These are phyloP conservation scores for Mycena galopus DNA, from an alignment of 768 basidiomycete genomes.

Conservation along the genomic window DNA sequence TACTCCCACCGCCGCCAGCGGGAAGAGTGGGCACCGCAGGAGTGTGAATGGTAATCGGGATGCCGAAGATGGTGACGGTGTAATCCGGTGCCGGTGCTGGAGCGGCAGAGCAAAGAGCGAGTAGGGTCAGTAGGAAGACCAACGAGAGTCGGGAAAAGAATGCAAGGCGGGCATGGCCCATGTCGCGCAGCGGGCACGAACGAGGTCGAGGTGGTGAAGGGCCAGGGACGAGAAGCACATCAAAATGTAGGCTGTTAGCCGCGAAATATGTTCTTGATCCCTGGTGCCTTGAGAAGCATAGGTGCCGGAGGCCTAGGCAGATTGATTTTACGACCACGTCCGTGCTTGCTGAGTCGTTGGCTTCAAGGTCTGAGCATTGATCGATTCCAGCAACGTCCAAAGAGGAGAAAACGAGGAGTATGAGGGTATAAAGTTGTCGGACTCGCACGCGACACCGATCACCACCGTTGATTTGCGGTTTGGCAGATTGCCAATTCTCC, in stretches of 20 bases:
- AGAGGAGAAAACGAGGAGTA: too few relatives aligned
- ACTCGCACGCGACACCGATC: too few relatives aligned
- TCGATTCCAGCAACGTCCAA: too few relatives aligned
- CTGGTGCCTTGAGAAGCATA: too few relatives aligned
- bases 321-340: too few relatives aligned
- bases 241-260: neutral
- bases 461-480: too few relatives aligned
- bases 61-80: neutral
- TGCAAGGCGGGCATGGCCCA: constrained; percentile 32
- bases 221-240: neutral
- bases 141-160: constrained; percentile 32
- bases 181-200: constrained; percentile 8
- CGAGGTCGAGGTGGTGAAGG: neutral
- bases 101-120: constrained; percentile 22
- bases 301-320: too few relatives aligned
- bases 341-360: too few relatives aligned
- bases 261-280: too few relatives aligned
- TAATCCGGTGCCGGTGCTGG: constrained; percentile 5
- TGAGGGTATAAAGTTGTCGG: too few relatives aligned
- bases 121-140: constrained; percentile 34
- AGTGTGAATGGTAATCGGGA: neutral
- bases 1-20: neutral
- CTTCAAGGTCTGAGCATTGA: too few relatives aligned
- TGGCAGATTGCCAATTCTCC: too few relatives aligned
- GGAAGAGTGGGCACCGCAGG: neutral